Percentiles rank a stretch among this genome's conserved stretches.
Evolutionary conservation across 1,284 basidiomycete genomes (phyloP).

Genomic region (Ustilago cynodontis): DNA sequence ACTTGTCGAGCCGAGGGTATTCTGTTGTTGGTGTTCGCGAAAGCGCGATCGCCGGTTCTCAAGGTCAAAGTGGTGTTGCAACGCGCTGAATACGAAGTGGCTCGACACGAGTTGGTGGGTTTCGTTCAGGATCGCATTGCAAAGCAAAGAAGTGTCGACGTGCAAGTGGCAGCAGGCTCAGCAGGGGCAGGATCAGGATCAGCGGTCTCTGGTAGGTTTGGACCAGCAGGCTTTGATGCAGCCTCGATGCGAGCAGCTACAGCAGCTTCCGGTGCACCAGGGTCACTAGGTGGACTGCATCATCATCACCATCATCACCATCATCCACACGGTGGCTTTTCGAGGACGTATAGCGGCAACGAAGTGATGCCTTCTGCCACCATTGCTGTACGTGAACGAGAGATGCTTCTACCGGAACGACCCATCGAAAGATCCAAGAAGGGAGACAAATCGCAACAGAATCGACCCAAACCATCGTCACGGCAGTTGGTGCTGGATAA

Average conservation of each 20-base stretch:
- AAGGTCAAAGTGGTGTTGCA: conserved; percentile 64
- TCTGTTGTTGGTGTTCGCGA: conserved; percentile 61
- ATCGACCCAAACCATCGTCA: conserved; percentile 51
- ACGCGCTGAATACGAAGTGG: conserved; percentile 62
- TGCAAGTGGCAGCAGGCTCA: conserved; percentile 39
- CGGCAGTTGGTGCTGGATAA: conserved; percentile 59
- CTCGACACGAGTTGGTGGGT: conserved; percentile 54
- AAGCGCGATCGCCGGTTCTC: conserved; percentile 56
- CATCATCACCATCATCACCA: conserved; percentile 41
- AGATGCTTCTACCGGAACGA: conserved; percentile 55
- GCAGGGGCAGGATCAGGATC: conserved; percentile 17
- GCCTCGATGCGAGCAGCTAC: conserved; percentile 24
- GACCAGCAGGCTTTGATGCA: conserved; percentile 19
- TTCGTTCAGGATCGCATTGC: conserved; percentile 61
- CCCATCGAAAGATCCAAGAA: conserved; percentile 50
- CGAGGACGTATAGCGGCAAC: conserved; percentile 39
- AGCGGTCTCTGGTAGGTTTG: conserved; percentile 10
- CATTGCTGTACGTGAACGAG: conserved; percentile 47
- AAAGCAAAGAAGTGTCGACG: conserved; percentile 55
- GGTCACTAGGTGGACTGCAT: conserved; percentile 24
- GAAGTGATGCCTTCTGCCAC: conserved; percentile 51
- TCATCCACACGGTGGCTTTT: conserved; percentile 33
- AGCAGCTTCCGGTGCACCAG: conserved; percentile 14
- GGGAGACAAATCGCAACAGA: conserved; percentile 54
- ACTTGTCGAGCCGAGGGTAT: conserved; percentile 69